A percentile compares a stretch with the other conserved stretches of the same genome.
These are phyloP conservation scores for Xylogone sp. DNA, from an alignment of 2,329 filamentous ascomycete genomes.

Conservation along the genomic window DNA sequence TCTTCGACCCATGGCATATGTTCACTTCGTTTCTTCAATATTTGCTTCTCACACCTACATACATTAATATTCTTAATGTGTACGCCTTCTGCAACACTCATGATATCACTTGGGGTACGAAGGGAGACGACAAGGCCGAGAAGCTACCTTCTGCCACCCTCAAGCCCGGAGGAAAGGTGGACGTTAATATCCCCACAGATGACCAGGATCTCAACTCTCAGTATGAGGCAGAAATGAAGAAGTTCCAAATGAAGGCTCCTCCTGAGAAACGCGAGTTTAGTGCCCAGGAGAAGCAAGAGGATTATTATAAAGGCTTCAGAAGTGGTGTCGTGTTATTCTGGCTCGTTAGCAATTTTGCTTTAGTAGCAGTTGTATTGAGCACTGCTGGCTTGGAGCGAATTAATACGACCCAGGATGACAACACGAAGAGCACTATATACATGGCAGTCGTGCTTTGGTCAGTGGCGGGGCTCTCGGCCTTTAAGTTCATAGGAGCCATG, in stretches of 20 bases:
- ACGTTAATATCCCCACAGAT: conserved; percentile 80
- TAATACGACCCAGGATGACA: conserved; percentile 79
- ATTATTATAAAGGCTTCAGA: conserved; percentile 96
- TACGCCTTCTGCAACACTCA: conserved; percentile 99
- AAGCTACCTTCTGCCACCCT: conserved; percentile 84
- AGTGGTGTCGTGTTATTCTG: conserved; percentile 88
- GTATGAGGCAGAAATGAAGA: conserved; percentile 78
- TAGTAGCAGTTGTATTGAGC: conserved; percentile 82
- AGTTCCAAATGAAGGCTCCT: conserved; percentile 71
- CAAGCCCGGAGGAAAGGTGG: conserved; percentile 93
- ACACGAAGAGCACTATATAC: conserved; percentile 26
- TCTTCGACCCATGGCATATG: conserved; percentile 99
- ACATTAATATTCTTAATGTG: conserved; percentile 98
- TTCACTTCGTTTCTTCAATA: conserved; percentile 95
- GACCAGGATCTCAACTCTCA: conserved; percentile 93
- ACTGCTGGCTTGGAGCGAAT: conserved; percentile 77
- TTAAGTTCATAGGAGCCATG: conserved; percentile 31
- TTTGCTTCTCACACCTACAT: conserved; percentile 88
- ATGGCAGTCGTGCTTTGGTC: conserved; percentile 31
- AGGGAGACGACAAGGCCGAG: conserved; percentile 93
- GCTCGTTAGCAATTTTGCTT: conserved; percentile 94
- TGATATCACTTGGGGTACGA: conserved; percentile 97
- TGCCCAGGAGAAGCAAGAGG: conserved; percentile 77
- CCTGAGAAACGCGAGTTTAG: conserved; percentile 63
- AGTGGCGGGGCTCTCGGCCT: conserved; percentile 28